phyloP scores from a whole-genome alignment of 2,329 filamentous ascomycete genomes.

The Aciculosporium take region DNA sequence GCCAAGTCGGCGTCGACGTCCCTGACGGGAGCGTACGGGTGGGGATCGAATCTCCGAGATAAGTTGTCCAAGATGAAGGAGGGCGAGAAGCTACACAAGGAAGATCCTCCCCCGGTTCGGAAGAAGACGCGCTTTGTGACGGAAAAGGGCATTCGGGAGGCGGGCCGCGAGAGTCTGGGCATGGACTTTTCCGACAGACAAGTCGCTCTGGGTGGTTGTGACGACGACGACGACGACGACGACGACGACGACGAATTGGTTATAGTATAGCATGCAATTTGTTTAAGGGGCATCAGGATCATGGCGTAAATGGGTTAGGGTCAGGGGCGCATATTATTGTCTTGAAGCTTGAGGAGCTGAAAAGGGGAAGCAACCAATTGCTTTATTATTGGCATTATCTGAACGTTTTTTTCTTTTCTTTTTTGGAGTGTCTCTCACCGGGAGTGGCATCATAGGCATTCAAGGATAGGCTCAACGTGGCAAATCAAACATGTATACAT shows the following conservation, averaged over 20 bases:
- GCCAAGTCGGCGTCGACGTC: conserved; percentile 10
- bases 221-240: conserved; percentile 39
- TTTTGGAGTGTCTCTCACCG: background rate
- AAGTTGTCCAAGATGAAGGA: conserved; percentile 49
- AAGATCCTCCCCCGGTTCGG: conserved; percentile 31
- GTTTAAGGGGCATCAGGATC: background rate
- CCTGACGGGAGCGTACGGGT: conserved; percentile 28
- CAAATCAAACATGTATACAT: no score
- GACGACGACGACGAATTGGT: conserved; percentile 40
- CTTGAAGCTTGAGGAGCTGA: background rate
- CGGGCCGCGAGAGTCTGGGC: conserved; percentile 59
- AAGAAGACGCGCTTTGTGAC: conserved; percentile 74
- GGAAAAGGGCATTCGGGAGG: conserved; percentile 62
- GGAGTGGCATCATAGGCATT: background rate
- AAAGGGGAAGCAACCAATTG: background rate
- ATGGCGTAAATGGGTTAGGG: no score
- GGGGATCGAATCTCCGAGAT: conserved; percentile 39
- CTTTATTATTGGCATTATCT: background rate
- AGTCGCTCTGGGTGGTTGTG: conserved; percentile 22
- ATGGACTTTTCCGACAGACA: conserved; percentile 27
- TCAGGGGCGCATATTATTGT: background rate
- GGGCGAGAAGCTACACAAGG: conserved; percentile 34
- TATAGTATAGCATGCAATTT: conserved; percentile 23
- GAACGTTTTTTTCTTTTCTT: no score
- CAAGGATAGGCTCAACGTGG: background rate